Evolutionary conservation across 257 asterid genomes (phyloP).

Genomic region (Mitragyna speciosa): DNA sequence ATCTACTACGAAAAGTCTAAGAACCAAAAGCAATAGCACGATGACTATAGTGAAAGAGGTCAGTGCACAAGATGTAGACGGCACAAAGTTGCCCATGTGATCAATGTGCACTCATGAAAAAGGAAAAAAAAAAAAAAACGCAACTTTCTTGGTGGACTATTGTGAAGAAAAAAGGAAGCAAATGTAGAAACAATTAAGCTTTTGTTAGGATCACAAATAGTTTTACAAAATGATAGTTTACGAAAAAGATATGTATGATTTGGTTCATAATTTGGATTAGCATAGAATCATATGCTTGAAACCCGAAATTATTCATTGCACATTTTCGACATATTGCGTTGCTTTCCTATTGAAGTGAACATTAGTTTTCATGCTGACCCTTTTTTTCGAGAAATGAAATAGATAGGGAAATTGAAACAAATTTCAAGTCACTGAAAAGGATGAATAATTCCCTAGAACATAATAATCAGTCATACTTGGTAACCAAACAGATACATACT

Average conservation of each 20-base stretch:
- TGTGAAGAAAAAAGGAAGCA: background rate
- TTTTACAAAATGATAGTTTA: background rate
- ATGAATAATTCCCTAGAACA: background rate
- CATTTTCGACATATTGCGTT: background rate
- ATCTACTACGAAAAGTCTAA: background rate
- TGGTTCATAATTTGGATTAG: too few species aligned
- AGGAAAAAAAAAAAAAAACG: background rate
- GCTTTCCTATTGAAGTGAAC: background rate
- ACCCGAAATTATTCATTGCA: background rate
- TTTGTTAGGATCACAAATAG: background rate
- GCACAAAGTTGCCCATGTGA: constrained; percentile 1
- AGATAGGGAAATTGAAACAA: background rate
- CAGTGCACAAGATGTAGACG: background rate
- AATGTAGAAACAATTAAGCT: background rate
- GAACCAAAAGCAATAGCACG: background rate
- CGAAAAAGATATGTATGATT: background rate
- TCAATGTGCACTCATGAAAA: constrained; percentile 3
- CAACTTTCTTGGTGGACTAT: constrained; percentile 2
- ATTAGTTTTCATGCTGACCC: background rate
- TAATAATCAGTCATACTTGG: background rate
- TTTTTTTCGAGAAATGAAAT: background rate
- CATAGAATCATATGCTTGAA: background rate
- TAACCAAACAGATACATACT: too few species aligned
- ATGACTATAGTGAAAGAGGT: background rate
- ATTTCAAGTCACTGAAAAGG: background rate